Percentiles rank a stretch among this genome's conserved stretches.
Conservation (phyloP, 495 filamentous ascomycete genomes). For the Neurospora tetrasperma region DNA sequence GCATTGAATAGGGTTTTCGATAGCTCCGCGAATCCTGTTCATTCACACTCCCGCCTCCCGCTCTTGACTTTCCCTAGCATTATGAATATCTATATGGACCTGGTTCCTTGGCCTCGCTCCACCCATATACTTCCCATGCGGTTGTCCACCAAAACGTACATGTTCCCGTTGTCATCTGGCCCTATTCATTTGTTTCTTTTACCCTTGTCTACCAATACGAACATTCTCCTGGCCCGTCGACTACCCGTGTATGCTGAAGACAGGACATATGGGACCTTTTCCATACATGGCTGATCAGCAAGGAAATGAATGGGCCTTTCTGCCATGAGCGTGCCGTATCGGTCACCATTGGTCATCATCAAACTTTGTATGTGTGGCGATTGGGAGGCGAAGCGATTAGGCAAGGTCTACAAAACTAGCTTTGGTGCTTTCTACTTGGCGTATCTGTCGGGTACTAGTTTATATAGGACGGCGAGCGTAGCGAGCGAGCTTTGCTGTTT, state of each 20-base stretch:
- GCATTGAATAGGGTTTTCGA: background rate
- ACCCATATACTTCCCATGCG: background rate
- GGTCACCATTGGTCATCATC: background rate
- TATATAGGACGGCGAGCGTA: background rate
- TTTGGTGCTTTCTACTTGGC: background rate
- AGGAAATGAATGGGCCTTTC: background rate
- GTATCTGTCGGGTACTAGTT: background rate
- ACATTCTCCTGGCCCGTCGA: background rate
- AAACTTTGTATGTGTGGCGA: background rate
- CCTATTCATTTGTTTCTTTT: background rate
- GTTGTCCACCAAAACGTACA: background rate
- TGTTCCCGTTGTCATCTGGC: background rate
- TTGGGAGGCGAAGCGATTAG: background rate
- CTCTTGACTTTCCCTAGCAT: background rate
- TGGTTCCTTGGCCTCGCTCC: background rate
- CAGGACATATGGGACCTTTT: background rate
- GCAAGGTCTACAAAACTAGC: background rate
- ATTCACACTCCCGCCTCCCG: background rate
- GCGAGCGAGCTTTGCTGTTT: background rate
- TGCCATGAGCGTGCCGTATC: background rate
- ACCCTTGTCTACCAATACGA: background rate
- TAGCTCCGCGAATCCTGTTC: background rate
- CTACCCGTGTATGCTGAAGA: background rate
- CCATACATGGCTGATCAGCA: background rate
- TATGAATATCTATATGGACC: background rate